A percentile compares a stretch with the other conserved stretches of the same genome.
phyloP scores from a whole-genome alignment of 116 monocot species.

The Thalassia testudinum region DNA sequence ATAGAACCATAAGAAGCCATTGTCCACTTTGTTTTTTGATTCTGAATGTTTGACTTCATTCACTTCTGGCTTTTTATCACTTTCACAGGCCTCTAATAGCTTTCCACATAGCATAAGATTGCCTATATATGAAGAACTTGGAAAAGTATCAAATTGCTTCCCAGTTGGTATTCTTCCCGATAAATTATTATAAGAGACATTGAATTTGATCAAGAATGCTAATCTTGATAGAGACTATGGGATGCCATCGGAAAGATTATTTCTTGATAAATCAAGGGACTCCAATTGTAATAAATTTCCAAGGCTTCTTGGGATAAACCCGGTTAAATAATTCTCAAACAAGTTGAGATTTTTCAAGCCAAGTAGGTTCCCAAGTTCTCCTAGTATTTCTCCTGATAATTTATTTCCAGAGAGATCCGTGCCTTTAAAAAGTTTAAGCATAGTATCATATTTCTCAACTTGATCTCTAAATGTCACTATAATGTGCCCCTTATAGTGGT shows the following conservation, averaged over 20 bases:
- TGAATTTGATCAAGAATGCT: neutral
- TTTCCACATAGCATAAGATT: neutral
- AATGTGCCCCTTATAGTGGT: constrained; percentile 11
- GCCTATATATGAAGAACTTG: neutral
- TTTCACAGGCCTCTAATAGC: too few relatives aligned
- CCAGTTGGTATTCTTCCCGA: neutral
- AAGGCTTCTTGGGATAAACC: neutral
- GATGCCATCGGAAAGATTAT: neutral
- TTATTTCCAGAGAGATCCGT: too few relatives aligned
- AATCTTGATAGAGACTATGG: neutral
- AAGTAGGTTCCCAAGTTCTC: too few relatives aligned
- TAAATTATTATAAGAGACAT: neutral
- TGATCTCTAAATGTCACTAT: constrained; percentile 5
- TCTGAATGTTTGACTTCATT: too few relatives aligned
- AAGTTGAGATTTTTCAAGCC: constrained; percentile 15
- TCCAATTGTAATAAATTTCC: too few relatives aligned
- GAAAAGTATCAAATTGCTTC: neutral
- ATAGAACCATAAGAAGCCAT: too few relatives aligned
- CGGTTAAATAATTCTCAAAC: constrained; percentile 14
- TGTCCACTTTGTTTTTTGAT: too few relatives aligned
- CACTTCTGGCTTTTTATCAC: too few relatives aligned
- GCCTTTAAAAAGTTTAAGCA: constrained; percentile 13
- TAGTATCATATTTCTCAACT: neutral
- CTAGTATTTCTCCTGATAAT: too few relatives aligned
- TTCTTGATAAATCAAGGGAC: too few relatives aligned